Base-by-base conservation (phyloP, 192 early-diverging fungal species). In the Coemansia reversa region DNA sequence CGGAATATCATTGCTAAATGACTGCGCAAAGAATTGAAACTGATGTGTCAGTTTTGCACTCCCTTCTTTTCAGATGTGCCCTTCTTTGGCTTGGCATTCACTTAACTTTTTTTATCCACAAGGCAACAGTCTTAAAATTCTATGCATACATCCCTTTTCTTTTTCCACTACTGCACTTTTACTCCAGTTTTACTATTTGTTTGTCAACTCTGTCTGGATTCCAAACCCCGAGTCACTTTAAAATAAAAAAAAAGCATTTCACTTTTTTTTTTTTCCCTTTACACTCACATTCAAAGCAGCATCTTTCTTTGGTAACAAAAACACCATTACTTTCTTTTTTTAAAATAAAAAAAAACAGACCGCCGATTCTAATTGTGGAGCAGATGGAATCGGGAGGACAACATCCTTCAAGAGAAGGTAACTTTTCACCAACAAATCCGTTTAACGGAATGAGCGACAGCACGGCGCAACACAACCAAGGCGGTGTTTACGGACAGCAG, bases 351-450 rank as follows among this genome's bases (percentile, higher is more conserved):
- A 2, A 45, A 14, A 45, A 7, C 12, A 45, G 39, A 14, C 12
- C 39, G 39, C 12, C 39, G 3, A 45, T 45, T 45, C 39, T 0
- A 16, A 45, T 11, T 11, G 33, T 11, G 11, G 33, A 62, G 32
- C 11, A 28, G 20, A 68, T 69, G 67, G 67, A 69, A 23, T 55
- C 60, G 23, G 32, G 53, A 62, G 72, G 66, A 19, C 69, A 77
- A 42, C 63, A 65, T 20, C 65, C 60, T 19, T 35, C 63, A 22
- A 55, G 55, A 45, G 65, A 63, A 30, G 60, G 60, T 16, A 60
- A 18, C 28, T 74, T 79, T 56, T 79, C 76, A 39, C 76, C 76
- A 5, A 79, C 70, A 48, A 79, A 79, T 50, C 76, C 76, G 3
- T 79, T 79, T 32, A 74, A 62, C 58, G 72, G 58, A 32, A 74